phyloP scores from a whole-genome alignment of 2,329 filamentous ascomycete species.

The Chaetomium sp. region DNA sequence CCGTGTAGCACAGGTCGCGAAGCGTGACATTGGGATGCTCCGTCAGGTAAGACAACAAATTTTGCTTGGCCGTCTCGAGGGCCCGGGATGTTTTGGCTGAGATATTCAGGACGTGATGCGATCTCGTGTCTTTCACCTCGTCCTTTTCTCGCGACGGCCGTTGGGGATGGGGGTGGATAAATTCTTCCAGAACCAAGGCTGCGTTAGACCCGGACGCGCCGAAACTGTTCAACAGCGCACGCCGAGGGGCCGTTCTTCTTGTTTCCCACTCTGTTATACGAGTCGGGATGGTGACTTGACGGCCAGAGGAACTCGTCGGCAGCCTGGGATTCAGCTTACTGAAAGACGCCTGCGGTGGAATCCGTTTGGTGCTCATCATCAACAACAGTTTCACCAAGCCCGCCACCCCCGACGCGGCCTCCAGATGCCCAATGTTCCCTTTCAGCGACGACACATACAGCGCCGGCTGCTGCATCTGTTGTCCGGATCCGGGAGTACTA shows the following conservation, averaged over 20 bases:
- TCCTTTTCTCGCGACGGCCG: background rate
- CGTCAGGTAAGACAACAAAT: background rate
- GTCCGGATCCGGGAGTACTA: constrained; percentile 5
- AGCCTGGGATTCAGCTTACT: constrained; percentile 22
- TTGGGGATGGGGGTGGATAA: background rate
- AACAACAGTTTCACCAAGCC: constrained; percentile 30
- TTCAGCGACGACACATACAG: constrained; percentile 29
- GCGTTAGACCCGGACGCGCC: background rate
- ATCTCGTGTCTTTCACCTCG: background rate
- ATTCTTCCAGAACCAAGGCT: background rate
- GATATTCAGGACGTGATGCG: background rate
- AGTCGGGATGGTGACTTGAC: background rate
- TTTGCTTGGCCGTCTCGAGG: background rate
- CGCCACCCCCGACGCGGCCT: constrained; percentile 28
- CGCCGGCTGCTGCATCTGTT: too few species aligned
- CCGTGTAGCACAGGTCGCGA: background rate
- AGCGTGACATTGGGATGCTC: background rate
- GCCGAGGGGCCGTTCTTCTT: constrained; percentile 6
- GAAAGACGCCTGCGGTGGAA: constrained; percentile 33
- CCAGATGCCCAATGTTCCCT: constrained; percentile 30
- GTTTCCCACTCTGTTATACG: background rate
- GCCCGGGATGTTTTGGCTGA: background rate
- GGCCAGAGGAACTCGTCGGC: background rate
- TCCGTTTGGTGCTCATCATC: constrained; percentile 22
- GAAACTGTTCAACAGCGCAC: background rate